Evolutionary conservation across 2,329 filamentous ascomycete species (phyloP).

Genomic region (Pseudogymnoascus destructans): DNA sequence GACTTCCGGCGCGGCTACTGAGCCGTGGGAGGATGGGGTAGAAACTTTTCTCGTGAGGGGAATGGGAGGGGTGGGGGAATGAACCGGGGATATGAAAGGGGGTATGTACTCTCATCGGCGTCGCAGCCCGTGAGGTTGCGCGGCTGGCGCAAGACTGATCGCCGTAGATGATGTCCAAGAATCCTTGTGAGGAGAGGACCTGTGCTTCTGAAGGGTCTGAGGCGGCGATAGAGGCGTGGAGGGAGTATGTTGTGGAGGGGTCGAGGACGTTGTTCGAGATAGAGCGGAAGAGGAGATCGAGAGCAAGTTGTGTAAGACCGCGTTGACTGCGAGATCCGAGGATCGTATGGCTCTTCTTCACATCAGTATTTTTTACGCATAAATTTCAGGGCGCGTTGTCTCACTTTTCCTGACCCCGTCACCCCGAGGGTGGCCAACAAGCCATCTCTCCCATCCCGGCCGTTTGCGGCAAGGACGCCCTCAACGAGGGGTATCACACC

Average conservation of each 20-base stretch:
- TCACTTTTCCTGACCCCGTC: constrained; percentile 89
- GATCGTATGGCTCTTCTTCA: constrained; percentile 75
- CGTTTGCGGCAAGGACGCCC: constrained; percentile 61
- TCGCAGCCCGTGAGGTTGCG: constrained; percentile 51
- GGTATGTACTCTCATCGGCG: constrained; percentile 53
- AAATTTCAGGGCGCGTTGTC: constrained; percentile 3
- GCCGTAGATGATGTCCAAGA: constrained; percentile 65
- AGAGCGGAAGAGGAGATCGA: constrained; percentile 80
- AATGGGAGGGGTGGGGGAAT: constrained; percentile 16
- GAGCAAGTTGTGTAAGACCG: constrained; percentile 79
- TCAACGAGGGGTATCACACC: constrained; percentile 64
- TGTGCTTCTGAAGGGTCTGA: constrained; percentile 73
- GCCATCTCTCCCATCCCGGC: constrained; percentile 73
- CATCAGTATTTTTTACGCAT: constrained; percentile 9
- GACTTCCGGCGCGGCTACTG: constrained; percentile 20
- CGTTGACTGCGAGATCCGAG: constrained; percentile 77
- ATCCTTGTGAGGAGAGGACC: constrained; percentile 59
- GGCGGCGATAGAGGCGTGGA: constrained; percentile 60
- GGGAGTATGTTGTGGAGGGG: constrained; percentile 39
- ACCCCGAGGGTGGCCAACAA: constrained; percentile 85
- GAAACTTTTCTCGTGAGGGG: constrained; percentile 12
- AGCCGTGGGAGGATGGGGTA: constrained; percentile 11
- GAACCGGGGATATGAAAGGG: constrained; percentile 15
- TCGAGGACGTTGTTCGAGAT: constrained; percentile 61
- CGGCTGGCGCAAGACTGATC: constrained; percentile 46